Conservation (phyloP, 257 asterid genomes). For the Solanum gracilifrons region DNA sequence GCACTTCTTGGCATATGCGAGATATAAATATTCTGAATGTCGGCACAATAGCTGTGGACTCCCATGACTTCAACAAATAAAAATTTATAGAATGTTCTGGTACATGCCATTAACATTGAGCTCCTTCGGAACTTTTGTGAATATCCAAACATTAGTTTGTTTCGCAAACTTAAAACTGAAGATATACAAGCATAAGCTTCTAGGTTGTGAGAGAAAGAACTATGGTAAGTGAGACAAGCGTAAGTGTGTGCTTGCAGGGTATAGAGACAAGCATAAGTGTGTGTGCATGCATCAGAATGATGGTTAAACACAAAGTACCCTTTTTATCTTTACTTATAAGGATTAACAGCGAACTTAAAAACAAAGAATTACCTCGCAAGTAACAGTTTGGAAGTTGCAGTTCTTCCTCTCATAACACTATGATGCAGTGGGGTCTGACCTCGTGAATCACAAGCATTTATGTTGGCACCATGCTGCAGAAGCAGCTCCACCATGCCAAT, state of each 20-base stretch:
- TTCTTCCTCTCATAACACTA: conserved; percentile 57
- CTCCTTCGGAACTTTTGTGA: not conserved
- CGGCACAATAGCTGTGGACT: not conserved
- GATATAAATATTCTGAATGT: not conserved
- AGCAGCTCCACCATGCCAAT: conserved; percentile 88
- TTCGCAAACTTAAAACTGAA: not conserved
- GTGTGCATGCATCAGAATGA: not conserved
- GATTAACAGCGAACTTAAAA: not conserved
- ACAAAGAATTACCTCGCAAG: conserved; percentile 45
- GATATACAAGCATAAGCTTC: not conserved
- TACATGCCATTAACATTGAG: not conserved
- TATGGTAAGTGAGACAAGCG: not conserved
- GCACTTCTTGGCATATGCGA: not conserved
- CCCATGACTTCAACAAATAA: not conserved
- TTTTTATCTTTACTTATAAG: not conserved
- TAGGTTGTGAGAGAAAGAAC: not conserved
- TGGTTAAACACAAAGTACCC: not conserved
- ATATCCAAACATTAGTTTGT: not conserved
- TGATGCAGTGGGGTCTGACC: conserved; percentile 85
- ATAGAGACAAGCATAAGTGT: not conserved
- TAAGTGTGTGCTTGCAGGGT: not conserved
- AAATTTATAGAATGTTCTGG: not conserved
- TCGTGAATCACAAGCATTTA: conserved; percentile 49
- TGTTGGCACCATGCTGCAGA: conserved; percentile 69
- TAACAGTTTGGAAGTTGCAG: conserved; percentile 49